Evolutionary conservation across 202 grass and related monocot species (phyloP).

Genomic region (Panicum hallii): DNA sequence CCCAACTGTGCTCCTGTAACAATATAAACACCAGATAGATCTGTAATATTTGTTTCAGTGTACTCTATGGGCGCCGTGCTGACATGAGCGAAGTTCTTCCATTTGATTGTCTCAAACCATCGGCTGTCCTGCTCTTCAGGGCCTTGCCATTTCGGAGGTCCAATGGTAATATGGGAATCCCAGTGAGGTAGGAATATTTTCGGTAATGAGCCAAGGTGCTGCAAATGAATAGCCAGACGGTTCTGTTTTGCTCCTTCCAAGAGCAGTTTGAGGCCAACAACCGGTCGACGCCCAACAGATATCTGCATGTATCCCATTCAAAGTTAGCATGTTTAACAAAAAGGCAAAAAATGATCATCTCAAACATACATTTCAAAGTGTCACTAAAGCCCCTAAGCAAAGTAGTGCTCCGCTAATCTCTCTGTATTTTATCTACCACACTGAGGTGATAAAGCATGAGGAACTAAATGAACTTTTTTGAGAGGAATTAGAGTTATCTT

Average conservation of each 20-base stretch:
- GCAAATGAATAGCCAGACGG: conserved; percentile 84
- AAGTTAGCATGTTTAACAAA: conserved; percentile 34
- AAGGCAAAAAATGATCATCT: not conserved
- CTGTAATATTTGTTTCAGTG: conserved; percentile 84
- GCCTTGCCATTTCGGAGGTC: conserved; percentile 96
- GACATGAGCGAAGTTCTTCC: conserved; percentile 96
- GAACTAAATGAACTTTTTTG: not conserved
- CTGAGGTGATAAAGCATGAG: not conserved
- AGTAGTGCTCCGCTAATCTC: not conserved
- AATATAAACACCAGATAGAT: conserved; percentile 91
- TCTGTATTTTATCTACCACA: conserved; percentile 1
- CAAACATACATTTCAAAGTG: conserved; percentile 19
- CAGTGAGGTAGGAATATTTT: conserved; percentile 96
- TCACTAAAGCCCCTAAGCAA: conserved; percentile 4
- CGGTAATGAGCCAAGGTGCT: conserved; percentile 88
- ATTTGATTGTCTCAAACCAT: conserved; percentile 98
- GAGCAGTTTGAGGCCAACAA: conserved; percentile 78
- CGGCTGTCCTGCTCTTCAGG: conserved; percentile 99
- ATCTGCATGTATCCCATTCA: conserved; percentile 60
- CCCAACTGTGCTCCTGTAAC: conserved; percentile 95
- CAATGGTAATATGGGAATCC: conserved; percentile 91
- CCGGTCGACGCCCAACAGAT: conserved; percentile 91
- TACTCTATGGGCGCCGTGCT: conserved; percentile 93
- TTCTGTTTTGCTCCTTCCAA: conserved; percentile 94
- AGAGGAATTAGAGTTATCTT: not conserved